These are phyloP conservation scores for Aspergillus conjunctus DNA, from an alignment of 495 filamentous ascomycete genomes.

Conservation along the genomic window DNA sequence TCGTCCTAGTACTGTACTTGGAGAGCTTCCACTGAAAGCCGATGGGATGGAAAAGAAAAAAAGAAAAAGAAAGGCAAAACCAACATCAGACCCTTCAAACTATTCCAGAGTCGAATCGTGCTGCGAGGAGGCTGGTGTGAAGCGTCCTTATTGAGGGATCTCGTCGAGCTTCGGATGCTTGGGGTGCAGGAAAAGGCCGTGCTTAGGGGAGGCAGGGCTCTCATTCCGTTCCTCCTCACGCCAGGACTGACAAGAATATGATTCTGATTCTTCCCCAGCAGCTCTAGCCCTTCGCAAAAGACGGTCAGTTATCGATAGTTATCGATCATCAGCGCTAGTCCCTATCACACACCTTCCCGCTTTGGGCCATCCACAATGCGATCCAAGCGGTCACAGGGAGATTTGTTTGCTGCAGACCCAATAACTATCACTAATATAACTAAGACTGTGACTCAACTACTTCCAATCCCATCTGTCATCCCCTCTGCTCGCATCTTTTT, in stretches of 20 bases:
- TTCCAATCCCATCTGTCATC: background rate
- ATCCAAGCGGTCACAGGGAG: background rate
- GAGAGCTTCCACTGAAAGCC: no score
- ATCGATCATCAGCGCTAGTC: slow-evolving; percentile 1
- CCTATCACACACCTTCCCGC: background rate
- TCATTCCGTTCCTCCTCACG: background rate
- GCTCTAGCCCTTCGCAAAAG: background rate
- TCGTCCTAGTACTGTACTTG: no score
- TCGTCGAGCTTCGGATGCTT: no score
- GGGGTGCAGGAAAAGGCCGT: no score
- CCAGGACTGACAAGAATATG: background rate
- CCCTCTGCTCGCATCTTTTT: background rate
- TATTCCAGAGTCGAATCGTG: no score
- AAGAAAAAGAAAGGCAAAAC: no score
- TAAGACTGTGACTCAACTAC: background rate
- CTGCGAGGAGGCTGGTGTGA: no score
- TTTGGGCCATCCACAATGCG: background rate
- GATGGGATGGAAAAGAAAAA: no score
- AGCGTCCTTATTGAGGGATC: no score
- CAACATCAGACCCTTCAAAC: no score
- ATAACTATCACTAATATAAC: background rate
- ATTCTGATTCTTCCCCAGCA: no score
- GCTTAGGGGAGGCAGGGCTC: background rate
- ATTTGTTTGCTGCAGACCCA: background rate
- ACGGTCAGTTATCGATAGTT: slow-evolving; percentile 8